phyloP scores from a whole-genome alignment of 345 rosid genomes.

The Lumnitzera racemosa region DNA sequence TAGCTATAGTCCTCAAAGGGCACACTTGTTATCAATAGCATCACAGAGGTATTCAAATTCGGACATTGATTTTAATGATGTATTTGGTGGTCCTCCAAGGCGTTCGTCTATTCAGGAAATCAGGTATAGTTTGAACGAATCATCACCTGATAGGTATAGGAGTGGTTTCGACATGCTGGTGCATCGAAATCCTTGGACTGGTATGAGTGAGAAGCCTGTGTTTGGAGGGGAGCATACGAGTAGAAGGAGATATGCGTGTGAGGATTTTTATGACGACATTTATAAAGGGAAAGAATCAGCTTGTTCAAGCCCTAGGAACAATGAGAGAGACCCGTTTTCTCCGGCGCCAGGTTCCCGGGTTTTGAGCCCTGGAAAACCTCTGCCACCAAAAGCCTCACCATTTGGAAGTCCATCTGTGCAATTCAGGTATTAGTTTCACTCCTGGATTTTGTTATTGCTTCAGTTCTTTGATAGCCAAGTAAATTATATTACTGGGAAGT shows the following conservation, averaged over 20 bases:
- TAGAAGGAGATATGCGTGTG: slow-evolving; percentile 30
- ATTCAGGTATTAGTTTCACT: slow-evolving; percentile 49
- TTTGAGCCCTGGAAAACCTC: slow-evolving; percentile 47
- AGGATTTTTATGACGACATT: slow-evolving; percentile 72
- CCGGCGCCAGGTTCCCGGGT: slow-evolving; percentile 46
- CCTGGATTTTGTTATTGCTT: not conserved
- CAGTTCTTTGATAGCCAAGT: not conserved
- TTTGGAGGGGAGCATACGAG: slow-evolving; percentile 52
- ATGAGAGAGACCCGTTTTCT: slow-evolving; percentile 32
- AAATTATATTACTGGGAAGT: too few relatives aligned
- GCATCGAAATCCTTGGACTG: slow-evolving; percentile 29
- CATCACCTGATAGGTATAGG: not conserved
- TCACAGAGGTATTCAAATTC: slow-evolving; percentile 20
- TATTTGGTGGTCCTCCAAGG: slow-evolving; percentile 86
- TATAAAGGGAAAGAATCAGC: slow-evolving; percentile 42
- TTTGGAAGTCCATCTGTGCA: slow-evolving; percentile 30
- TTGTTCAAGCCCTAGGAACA: slow-evolving; percentile 42
- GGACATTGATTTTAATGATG: slow-evolving; percentile 70
- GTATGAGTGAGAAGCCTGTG: slow-evolving; percentile 52
- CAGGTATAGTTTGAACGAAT: slow-evolving; percentile 36
- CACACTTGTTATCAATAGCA: not conserved
- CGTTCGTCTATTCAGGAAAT: slow-evolving; percentile 38
- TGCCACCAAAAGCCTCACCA: slow-evolving; percentile 45
- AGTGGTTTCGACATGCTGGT: slow-evolving; percentile 4
- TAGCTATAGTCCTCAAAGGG: not conserved